Evolutionary conservation across 495 filamentous ascomycete species (phyloP), one percentile per base, ranked within the genome.

Genomic region (Amphirosellinia nigrospora): DNA sequence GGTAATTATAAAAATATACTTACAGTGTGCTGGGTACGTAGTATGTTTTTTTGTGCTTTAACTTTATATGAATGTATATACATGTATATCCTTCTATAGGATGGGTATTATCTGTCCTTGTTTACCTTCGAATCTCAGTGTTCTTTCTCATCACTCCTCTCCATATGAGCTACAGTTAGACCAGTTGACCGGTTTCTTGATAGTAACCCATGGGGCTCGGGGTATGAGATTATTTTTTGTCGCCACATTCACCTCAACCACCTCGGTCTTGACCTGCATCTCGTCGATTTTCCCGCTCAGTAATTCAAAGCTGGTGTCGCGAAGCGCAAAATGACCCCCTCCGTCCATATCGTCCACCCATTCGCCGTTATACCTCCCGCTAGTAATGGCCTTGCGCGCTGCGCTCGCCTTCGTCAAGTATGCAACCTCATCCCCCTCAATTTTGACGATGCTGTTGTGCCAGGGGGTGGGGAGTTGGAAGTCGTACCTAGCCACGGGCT

Each of bases 401-500:
- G 74, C 73, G 4, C 66, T 70, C 0, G 75, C 63, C 66, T 79
- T 81, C 34, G 73, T 75, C 10, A 83, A 58, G 23, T 78, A 79
- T 21, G 74, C 43, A 13, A 71, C 50, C 0, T 75, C 41, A 38
- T 71, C 72, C 2, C 78, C 79, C 3, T 68, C 72, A 11, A 84
- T 53, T 30, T 78, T 73, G 13, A 77, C 74, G 10, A 84, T 73
- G 19, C 68, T 76, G 65, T 82, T 83, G 58, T 84, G 82, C 82
- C 82, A 84, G 10, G 82, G 81, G 0, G 81, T 83, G 0, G 82
- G 81, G 16, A 83, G 79, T 48, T 84, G 81, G 15, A 79, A 68
- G 48, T 82, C 81, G 8, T 62, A 75, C 4, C 65, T 70, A 9
- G 64, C 66, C 67, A 71, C 69, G 0, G 59, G 66, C 16, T 53